These are phyloP conservation scores for Cyamopsis tetragonoloba DNA, from an alignment of 306 rosid species.

Conservation along the genomic window DNA sequence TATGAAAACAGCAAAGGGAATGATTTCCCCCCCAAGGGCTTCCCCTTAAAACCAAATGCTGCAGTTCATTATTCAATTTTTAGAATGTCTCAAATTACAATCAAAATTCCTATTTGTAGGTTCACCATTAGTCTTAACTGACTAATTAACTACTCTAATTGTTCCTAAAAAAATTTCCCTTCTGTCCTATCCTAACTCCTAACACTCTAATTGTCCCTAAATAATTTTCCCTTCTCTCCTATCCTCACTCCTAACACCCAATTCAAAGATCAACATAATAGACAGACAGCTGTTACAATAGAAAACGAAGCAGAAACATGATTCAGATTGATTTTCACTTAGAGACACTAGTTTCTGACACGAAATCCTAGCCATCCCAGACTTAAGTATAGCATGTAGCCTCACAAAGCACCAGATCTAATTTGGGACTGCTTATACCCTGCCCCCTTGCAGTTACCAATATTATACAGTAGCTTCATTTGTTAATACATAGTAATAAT, in stretches of 20 bases:
- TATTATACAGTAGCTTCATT: neutral
- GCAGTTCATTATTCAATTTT: too few species aligned
- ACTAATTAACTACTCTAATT: neutral
- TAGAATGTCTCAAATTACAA: too few species aligned
- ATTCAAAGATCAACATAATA: conserved; percentile 9
- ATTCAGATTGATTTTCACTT: neutral
- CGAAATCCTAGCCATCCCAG: neutral
- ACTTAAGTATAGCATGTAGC: neutral
- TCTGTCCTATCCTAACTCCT: neutral
- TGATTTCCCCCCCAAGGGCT: neutral
- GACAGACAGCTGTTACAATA: conserved; percentile 14
- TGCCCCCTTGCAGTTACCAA: neutral
- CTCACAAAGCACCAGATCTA: conserved; percentile 8
- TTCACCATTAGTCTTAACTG: neutral
- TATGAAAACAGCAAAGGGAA: neutral
- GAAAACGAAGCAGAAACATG: conserved; percentile 3
- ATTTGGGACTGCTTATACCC: conserved; percentile 4
- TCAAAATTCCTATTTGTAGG: neutral
- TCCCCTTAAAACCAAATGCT: neutral
- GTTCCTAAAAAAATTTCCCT: neutral
- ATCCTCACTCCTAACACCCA: neutral
- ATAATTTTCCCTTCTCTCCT: neutral
- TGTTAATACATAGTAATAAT: neutral
- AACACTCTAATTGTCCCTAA: neutral
- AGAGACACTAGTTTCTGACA: neutral